A percentile compares a stretch with the other conserved stretches of the same genome.
Evolutionary conservation across 2,329 filamentous ascomycete genomes (phyloP).

Genomic region (Magnaporthales sp.): DNA sequence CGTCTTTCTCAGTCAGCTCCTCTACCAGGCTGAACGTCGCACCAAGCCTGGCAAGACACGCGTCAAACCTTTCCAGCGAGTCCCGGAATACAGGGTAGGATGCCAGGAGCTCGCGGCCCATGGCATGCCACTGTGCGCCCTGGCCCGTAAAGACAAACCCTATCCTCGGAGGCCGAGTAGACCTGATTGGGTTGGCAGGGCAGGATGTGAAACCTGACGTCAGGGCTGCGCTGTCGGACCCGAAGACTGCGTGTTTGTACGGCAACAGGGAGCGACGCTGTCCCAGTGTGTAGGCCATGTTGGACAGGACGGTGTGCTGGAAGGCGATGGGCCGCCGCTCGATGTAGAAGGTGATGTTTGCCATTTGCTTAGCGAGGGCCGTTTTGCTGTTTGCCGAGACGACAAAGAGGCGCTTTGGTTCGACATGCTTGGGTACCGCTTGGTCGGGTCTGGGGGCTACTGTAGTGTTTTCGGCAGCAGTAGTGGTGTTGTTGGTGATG

Average conservation of each 20-base stretch:
- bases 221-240: constrained; percentile 4
- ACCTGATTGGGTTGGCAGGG: constrained; percentile 6
- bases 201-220: constrained; percentile 1
- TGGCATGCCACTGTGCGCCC: constrained; percentile 19
- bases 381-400: constrained; percentile 10
- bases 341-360: constrained; percentile 9
- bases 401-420: constrained; percentile 9
- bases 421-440: neutral
- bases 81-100: constrained; percentile 13
- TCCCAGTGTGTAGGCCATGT: constrained; percentile 19
- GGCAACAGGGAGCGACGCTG: constrained; percentile 14
- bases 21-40: constrained; percentile 18
- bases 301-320: constrained; percentile 10
- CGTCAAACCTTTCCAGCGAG: constrained; percentile 14
- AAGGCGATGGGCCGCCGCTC: constrained; percentile 12
- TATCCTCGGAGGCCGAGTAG: constrained; percentile 7
- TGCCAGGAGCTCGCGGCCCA: constrained; percentile 17
- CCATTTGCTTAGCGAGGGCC: constrained; percentile 8
- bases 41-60: constrained; percentile 13
- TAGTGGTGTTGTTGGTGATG: neutral
- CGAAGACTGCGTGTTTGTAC: constrained; percentile 8
- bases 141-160: constrained; percentile 22
- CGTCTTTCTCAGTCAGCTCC: constrained; percentile 14
- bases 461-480: no score
- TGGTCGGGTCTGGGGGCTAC: neutral